Evolutionary conservation across 1,139 yeast species (phyloP).

Genomic region (Sugiyamaella castrensis): DNA sequence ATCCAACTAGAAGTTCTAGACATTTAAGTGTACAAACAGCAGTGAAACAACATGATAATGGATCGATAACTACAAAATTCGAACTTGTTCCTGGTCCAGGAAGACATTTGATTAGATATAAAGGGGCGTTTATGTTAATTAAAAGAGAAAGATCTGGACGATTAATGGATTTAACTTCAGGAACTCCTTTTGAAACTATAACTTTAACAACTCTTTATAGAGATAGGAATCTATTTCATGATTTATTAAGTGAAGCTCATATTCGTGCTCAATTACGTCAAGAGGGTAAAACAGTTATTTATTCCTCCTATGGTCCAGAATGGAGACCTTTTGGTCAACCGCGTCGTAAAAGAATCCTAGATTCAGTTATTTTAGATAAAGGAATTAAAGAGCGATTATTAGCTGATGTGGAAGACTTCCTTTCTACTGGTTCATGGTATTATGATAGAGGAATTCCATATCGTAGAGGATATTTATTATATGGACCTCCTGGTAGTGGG

Average conservation of each 20-base stretch:
- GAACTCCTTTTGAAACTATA: conserved; percentile 94
- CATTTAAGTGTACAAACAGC: conserved; percentile 89
- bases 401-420: conserved; percentile 74
- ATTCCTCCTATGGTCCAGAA: conserved; percentile 96
- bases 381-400: conserved; percentile 67
- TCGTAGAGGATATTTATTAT: conserved; percentile 86
- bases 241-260: conserved; percentile 83
- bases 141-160: conserved; percentile 89
- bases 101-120: conserved; percentile 78
- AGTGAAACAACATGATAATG: conserved; percentile 87
- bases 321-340: conserved; percentile 99
- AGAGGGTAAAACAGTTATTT: conserved; percentile 92
- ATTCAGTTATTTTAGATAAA: conserved; percentile 79
- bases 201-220: conserved; percentile 85
- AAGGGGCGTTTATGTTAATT: conserved; percentile 85
- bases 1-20: conserved; percentile 63
- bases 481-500: conserved; percentile 99
- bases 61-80: conserved; percentile 82
- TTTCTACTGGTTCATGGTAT: conserved; percentile 84
- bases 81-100: conserved; percentile 98
- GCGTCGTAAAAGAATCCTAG: conserved; percentile 75
- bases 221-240: conserved; percentile 67
- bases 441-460: conserved; percentile 95
- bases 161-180: conserved; percentile 82
- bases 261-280: conserved; percentile 73